Evolutionary conservation across 495 filamentous ascomycete genomes (phyloP).

Genomic region (Pseudoneurospora amorphoporcata): DNA sequence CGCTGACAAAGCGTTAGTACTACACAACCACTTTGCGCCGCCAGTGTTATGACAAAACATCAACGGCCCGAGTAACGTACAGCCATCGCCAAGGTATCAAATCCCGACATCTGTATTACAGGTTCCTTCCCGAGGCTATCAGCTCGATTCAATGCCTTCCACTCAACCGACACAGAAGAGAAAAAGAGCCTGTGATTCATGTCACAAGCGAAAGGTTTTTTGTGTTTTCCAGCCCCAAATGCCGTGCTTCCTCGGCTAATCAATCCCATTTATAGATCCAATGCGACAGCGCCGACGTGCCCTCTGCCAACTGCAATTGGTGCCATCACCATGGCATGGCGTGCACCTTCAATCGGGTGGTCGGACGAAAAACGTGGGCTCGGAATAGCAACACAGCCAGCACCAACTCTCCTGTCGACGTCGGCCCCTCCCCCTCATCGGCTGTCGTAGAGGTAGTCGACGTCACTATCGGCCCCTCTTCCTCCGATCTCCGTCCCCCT

Average conservation of each 20-base stretch:
- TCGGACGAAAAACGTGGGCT: conserved; percentile 21
- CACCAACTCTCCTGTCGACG: background rate
- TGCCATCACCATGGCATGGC: conserved; percentile 40
- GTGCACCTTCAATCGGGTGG: conserved; percentile 37
- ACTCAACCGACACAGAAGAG: conserved; percentile 3
- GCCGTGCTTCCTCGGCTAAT: background rate
- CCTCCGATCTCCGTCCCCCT: background rate
- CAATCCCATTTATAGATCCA: conserved; percentile 31
- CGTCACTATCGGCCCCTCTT: background rate
- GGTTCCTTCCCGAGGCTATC: background rate
- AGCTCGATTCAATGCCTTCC: background rate
- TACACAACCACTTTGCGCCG: background rate
- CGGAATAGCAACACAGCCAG: conserved; percentile 4
- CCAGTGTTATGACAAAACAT: background rate
- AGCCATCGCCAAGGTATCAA: background rate
- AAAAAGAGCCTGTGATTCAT: conserved; percentile 39
- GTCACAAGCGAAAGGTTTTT: conserved; percentile 37
- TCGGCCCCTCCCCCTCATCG: background rate
- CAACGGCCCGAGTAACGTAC: background rate
- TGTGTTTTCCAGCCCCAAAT: background rate
- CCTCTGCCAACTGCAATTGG: conserved; percentile 36
- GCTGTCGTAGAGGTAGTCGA: background rate
- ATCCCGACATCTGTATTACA: background rate
- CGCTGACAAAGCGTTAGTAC: background rate
- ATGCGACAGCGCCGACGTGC: conserved; percentile 34